Conservation (phyloP, 2,329 filamentous ascomycete genomes). For the Cryphonectria parasitica region DNA sequence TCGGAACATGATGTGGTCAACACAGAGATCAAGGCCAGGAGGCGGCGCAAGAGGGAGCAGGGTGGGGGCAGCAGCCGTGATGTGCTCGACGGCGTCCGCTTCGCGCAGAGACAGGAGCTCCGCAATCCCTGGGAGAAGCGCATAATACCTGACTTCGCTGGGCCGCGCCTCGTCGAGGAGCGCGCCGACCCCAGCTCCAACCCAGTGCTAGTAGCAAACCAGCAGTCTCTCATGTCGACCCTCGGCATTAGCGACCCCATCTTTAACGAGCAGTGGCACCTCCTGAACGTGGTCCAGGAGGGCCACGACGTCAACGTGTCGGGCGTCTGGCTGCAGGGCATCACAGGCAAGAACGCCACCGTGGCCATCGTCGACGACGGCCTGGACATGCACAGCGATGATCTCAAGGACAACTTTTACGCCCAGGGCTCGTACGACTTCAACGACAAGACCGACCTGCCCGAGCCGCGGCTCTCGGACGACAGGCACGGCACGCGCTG, state of each 20-base stretch:
- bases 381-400: slow-evolving; percentile 91
- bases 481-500: slow-evolving; percentile 93
- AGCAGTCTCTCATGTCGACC: slow-evolving; percentile 62
- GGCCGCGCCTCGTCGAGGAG: slow-evolving; percentile 25
- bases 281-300: slow-evolving; percentile 78
- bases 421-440: slow-evolving; percentile 93
- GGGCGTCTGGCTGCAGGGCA: slow-evolving; percentile 84
- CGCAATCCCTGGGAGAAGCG: slow-evolving; percentile 59
- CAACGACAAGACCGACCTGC: slow-evolving; percentile 81
- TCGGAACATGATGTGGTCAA: slow-evolving; percentile 63
- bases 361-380: slow-evolving; percentile 97
- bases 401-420: slow-evolving; percentile 93
- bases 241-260: slow-evolving; percentile 88
- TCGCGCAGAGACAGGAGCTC: slow-evolving; percentile 73
- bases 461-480: slow-evolving; percentile 79
- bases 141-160: slow-evolving; percentile 46
- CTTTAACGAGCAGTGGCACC: slow-evolving; percentile 93
- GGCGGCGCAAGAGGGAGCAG: slow-evolving; percentile 64
- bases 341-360: slow-evolving; percentile 86
- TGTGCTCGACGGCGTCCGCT: slow-evolving; percentile 73
- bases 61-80: slow-evolving; percentile 47
- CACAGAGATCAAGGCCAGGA: slow-evolving; percentile 55
- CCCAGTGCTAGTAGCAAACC: slow-evolving; percentile 51
- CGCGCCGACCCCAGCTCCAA: slow-evolving; percentile 30
- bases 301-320: slow-evolving; percentile 98